Conservation (phyloP, 495 filamentous ascomycete species). For the Tuber aestivum region DNA sequence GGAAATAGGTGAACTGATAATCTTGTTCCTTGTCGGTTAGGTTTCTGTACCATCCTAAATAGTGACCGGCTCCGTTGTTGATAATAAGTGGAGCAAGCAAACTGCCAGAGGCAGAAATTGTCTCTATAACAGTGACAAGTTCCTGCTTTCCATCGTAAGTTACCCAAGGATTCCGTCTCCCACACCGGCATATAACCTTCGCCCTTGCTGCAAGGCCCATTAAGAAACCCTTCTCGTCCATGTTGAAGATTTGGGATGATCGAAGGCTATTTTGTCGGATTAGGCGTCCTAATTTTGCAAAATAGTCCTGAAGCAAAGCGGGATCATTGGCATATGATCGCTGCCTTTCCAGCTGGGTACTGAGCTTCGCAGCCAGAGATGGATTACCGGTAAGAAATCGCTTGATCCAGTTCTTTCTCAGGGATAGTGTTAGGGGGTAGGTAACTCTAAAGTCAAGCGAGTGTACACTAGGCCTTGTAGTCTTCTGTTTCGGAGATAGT, state of each 20-base stretch:
- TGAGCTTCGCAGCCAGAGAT: background rate
- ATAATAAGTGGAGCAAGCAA: slow-evolving; percentile 8
- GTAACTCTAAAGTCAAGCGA: no score
- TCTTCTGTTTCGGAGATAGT: no score
- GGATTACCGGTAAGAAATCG: background rate
- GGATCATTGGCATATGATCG: background rate
- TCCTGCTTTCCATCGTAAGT: background rate
- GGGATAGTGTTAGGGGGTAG: no score
- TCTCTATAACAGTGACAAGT: slow-evolving; percentile 7
- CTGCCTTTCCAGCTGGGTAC: background rate
- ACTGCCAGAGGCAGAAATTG: slow-evolving; percentile 1
- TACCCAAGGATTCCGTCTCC: background rate
- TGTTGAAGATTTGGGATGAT: background rate
- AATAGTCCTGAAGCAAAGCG: background rate
- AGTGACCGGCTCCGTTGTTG: slow-evolving; percentile 9
- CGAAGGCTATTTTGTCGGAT: background rate
- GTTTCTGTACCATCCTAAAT: slow-evolving; percentile 5
- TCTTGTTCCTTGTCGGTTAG: slow-evolving; percentile 4
- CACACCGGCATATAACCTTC: background rate
- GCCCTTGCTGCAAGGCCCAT: background rate
- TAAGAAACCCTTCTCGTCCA: no score
- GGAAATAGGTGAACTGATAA: background rate
- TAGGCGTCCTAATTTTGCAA: background rate
- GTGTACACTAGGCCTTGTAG: no score
- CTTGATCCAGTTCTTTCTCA: background rate